These are phyloP conservation scores for Aspergillus sp. DNA, from an alignment of 2,329 filamentous ascomycete genomes.

Conservation along the genomic window DNA sequence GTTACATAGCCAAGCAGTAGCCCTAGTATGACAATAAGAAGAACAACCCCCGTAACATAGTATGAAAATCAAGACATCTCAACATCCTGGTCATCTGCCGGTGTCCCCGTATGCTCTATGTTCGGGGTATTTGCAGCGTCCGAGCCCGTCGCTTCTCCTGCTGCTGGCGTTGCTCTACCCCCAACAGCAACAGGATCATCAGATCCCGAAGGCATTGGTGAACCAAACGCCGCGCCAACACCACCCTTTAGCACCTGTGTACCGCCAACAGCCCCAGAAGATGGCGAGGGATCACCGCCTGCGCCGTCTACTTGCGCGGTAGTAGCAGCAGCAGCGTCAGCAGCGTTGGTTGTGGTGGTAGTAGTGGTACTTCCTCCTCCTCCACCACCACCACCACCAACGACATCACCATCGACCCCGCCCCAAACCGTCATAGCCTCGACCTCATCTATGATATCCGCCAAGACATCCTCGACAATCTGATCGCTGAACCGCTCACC, in stretches of 20 bases:
- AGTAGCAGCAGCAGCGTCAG: no score
- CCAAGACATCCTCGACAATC: conserved; percentile 87
- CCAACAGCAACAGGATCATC: not conserved
- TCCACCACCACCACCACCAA: conserved; percentile 17
- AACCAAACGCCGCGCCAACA: conserved; percentile 24
- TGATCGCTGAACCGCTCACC: conserved; percentile 82
- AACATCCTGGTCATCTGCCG: conserved; percentile 19
- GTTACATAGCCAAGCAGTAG: no score
- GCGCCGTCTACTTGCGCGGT: conserved; percentile 15
- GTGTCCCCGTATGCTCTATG: conserved; percentile 3
- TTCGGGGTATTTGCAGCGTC: conserved; percentile 17
- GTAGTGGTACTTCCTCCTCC: no score
- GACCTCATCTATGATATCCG: conserved; percentile 89
- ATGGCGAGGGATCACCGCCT: not conserved
- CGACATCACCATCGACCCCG: conserved; percentile 27
- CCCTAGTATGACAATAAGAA: no score
- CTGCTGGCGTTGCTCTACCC: not conserved
- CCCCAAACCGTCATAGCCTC: conserved; percentile 61
- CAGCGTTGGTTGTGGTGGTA: no score
- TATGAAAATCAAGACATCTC: conserved; percentile 19
- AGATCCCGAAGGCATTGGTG: conserved; percentile 9
- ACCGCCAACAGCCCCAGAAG: conserved; percentile 21
- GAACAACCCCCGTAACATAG: no score
- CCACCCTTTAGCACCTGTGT: conserved; percentile 26
- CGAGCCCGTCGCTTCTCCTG: conserved; percentile 19